These are phyloP conservation scores for Pseudotulostoma volvatum DNA, from an alignment of 495 filamentous ascomycete genomes.

Conservation along the genomic window DNA sequence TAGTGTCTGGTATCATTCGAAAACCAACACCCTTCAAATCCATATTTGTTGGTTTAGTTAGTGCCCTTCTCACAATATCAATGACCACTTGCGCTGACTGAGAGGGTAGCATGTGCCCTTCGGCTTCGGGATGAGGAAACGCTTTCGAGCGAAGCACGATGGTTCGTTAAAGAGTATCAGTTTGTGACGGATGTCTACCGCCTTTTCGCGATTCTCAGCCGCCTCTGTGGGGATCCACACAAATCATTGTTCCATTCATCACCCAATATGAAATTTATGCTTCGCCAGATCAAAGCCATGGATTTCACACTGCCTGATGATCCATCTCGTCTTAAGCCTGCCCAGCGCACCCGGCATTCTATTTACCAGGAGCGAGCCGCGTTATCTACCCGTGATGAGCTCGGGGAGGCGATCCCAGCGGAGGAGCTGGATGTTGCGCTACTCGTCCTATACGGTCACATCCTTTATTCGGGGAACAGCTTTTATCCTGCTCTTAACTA, in stretches of 20 bases:
- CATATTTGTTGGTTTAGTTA: slow-evolving; percentile 67
- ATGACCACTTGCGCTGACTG: slow-evolving; percentile 8
- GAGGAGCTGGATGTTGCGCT: slow-evolving; percentile 52
- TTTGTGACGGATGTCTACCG: slow-evolving; percentile 74
- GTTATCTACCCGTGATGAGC: slow-evolving; percentile 32
- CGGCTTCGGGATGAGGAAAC: slow-evolving; percentile 64
- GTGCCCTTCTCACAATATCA: slow-evolving; percentile 8
- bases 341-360: slow-evolving; percentile 14
- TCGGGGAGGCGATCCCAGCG: slow-evolving; percentile 30
- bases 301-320: slow-evolving; percentile 40
- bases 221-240: slow-evolving; percentile 37
- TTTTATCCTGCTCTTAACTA: slow-evolving; percentile 79
- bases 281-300: slow-evolving; percentile 81
- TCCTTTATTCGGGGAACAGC: slow-evolving; percentile 60
- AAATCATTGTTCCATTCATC: slow-evolving; percentile 37
- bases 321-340: slow-evolving; percentile 5
- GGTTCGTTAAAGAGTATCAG: slow-evolving; percentile 74
- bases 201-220: slow-evolving; percentile 55
- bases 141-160: slow-evolving; percentile 46
- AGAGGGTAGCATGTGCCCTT: slow-evolving; percentile 54
- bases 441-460: slow-evolving; percentile 76
- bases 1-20: slow-evolving; percentile 59
- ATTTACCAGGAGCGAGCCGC: slow-evolving; percentile 30
- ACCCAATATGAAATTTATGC: slow-evolving; percentile 68
- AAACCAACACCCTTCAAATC: slow-evolving; percentile 49